Evolutionary conservation across 2,329 filamentous ascomycete species (phyloP).

Genomic region (Epichloe typhina): DNA sequence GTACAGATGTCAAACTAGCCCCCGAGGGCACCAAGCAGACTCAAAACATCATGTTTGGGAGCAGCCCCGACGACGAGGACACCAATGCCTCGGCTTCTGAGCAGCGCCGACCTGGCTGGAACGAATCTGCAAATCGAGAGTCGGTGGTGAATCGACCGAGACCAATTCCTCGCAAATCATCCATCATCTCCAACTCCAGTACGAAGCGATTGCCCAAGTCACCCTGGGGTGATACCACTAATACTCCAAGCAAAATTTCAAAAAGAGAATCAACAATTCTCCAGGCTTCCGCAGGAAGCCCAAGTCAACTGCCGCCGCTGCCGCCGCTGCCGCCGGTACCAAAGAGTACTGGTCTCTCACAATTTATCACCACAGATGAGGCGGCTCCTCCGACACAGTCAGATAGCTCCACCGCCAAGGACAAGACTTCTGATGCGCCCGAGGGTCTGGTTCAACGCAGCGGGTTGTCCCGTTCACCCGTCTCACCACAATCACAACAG

Average conservation of each 20-base stretch:
- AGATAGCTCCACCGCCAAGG: background rate
- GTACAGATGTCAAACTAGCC: constrained; percentile 21
- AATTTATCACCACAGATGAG: background rate
- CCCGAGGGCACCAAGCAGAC: constrained; percentile 13
- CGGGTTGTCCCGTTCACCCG: background rate
- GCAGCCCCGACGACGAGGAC: constrained; percentile 42
- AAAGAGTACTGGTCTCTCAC: background rate
- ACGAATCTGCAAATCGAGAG: constrained; percentile 6
- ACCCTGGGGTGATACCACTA: background rate
- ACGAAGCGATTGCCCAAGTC: background rate
- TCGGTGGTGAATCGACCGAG: constrained; percentile 42
- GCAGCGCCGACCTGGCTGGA: constrained; percentile 5
- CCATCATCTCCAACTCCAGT: background rate
- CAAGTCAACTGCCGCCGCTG: background rate
- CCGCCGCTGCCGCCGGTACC: background rate
- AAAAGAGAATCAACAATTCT: background rate
- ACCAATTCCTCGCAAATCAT: constrained; percentile 37
- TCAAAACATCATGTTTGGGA: constrained; percentile 42
- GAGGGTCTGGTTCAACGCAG: background rate
- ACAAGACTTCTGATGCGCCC: background rate
- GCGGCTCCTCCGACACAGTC: background rate
- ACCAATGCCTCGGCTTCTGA: constrained; percentile 16
- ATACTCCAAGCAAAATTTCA: background rate
- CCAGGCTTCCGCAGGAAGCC: background rate
- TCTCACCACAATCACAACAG: background rate